Conservation (phyloP, 257 asterid species). For the Echites panduratus region DNA sequence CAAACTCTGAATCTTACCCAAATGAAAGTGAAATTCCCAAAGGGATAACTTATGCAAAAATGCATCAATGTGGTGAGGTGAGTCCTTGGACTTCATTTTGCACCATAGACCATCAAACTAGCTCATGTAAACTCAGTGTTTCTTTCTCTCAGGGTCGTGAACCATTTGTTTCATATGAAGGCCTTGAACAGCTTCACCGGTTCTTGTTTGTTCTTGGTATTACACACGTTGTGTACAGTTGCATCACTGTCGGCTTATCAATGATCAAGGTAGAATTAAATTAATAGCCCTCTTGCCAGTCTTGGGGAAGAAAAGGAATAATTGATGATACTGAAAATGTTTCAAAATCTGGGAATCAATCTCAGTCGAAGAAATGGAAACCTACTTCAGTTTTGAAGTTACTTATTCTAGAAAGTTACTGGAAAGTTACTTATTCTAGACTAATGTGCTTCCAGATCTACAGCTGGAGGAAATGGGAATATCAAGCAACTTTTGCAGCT, state of each 20-base stretch:
- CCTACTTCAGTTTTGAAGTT: background rate
- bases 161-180: conserved; percentile 85
- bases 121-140: background rate
- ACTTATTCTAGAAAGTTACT: background rate
- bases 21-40: conserved; percentile 44
- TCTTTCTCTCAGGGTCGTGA: conserved; percentile 57
- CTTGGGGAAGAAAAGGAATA: background rate
- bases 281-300: no score
- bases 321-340: background rate
- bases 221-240: conserved; percentile 74
- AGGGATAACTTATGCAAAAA: conserved; percentile 22
- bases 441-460: conserved; percentile 49
- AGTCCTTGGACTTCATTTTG: background rate
- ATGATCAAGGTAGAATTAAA: conserved; percentile 70
- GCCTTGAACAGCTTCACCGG: conserved; percentile 80
- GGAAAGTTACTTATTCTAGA: background rate
- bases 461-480: conserved; percentile 97
- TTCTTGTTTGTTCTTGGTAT: conserved; percentile 86
- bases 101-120: background rate
- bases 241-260: conserved; percentile 67
- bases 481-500: conserved; percentile 42
- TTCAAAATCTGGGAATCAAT: background rate
- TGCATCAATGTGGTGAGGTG: conserved; percentile 75
- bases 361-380: background rate
- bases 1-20: conserved; percentile 17